Conservation (phyloP, 2,329 filamentous ascomycete genomes). For the Stagonosporopsis chrysanthemi region DNA sequence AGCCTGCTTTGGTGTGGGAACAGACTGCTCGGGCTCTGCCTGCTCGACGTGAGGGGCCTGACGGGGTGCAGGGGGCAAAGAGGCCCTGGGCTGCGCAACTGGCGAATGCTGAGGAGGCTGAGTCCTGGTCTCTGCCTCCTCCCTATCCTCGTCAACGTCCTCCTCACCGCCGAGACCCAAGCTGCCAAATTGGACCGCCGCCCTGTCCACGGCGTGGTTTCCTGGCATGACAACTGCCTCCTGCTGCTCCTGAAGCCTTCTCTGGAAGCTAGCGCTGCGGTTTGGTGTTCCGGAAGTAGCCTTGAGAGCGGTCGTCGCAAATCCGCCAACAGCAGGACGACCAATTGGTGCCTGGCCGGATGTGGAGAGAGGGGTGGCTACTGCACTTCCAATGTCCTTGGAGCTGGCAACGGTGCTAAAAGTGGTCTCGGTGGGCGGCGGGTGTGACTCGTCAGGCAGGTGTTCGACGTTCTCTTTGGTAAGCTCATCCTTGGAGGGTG, state of each 20-base stretch:
- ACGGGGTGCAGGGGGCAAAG: conserved; percentile 75
- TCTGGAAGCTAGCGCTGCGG: conserved; percentile 81
- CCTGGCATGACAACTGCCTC: conserved; percentile 98
- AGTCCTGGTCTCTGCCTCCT: conserved; percentile 92
- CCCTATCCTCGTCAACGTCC: conserved; percentile 87
- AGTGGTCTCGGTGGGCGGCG: conserved; percentile 79
- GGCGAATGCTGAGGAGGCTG: conserved; percentile 95
- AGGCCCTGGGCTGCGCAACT: conserved; percentile 81
- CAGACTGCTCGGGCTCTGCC: conserved; percentile 47
- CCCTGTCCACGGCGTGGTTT: conserved; percentile 91
- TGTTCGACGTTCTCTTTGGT: conserved; percentile 94
- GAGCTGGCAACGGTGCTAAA: conserved; percentile 90
- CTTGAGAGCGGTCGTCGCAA: conserved; percentile 82
- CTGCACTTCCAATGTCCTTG: conserved; percentile 70
- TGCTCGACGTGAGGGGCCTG: conserved; percentile 53
- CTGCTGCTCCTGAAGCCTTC: conserved; percentile 90
- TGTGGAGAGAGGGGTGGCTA: conserved; percentile 65
- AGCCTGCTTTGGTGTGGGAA: conserved; percentile 65
- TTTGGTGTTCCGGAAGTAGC: conserved; percentile 66
- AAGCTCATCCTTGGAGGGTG: conserved; percentile 79
- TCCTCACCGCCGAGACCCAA: conserved; percentile 82
- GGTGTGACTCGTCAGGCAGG: conserved; percentile 80
- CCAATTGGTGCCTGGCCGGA: conserved; percentile 62
- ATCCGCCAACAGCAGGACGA: conserved; percentile 73
- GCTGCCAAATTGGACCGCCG: conserved; percentile 94